Conservation (phyloP, 2,329 filamentous ascomycete genomes). For the Geosmithia putterillii region DNA sequence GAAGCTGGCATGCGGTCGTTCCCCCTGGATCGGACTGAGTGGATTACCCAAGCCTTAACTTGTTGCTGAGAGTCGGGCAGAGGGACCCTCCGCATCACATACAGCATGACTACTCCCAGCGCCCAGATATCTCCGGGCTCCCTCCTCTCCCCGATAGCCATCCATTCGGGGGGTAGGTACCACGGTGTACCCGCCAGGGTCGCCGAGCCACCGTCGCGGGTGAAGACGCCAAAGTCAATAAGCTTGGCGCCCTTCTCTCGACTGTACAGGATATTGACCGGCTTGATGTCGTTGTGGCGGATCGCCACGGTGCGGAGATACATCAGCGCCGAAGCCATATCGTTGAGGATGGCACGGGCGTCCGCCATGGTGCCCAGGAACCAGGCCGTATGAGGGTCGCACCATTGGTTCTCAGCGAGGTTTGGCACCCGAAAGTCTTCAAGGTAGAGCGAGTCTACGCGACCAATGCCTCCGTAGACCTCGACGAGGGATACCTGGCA, state of each 20-base stretch:
- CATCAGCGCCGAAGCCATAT: constrained; percentile 6
- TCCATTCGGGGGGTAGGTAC: neutral
- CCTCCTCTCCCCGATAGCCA: neutral
- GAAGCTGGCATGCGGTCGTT: too few species aligned
- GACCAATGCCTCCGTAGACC: too few species aligned
- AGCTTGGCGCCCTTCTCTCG: neutral
- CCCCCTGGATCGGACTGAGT: too few species aligned
- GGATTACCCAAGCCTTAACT: neutral
- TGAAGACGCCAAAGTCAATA: neutral
- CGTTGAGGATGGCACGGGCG: constrained; percentile 4
- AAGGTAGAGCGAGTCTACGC: too few species aligned
- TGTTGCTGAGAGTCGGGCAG: neutral
- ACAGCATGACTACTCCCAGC: neutral
- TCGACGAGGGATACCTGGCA: too few species aligned
- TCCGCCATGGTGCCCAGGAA: constrained; percentile 1
- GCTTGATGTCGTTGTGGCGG: constrained; percentile 8
- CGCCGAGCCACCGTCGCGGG: too few species aligned
- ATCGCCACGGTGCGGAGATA: constrained; percentile 4
- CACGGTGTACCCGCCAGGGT: neutral
- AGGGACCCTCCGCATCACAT: neutral
- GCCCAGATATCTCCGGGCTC: neutral
- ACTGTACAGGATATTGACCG: constrained; percentile 6
- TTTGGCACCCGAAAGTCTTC: too few species aligned
- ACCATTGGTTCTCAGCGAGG: too few species aligned
- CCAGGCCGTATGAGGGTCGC: too few species aligned